Evolutionary conservation across 257 asterid genomes (phyloP).

Genomic region (Lycium ferocissimum): DNA sequence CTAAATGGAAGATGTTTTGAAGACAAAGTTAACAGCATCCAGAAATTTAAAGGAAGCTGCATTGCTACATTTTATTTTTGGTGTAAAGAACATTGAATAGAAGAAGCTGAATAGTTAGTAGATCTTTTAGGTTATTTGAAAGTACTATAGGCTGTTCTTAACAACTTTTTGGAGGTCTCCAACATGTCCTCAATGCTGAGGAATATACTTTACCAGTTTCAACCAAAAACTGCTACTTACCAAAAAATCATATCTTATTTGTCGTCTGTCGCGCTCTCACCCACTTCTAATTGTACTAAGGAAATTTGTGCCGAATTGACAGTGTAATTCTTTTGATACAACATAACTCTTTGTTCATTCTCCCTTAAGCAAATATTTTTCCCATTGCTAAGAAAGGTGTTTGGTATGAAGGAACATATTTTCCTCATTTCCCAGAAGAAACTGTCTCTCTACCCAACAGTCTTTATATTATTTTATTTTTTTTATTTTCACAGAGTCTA

Average conservation of each 20-base stretch:
- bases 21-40: too few relatives aligned
- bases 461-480: too few relatives aligned
- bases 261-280: not conserved
- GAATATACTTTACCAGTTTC: too few relatives aligned
- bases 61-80: too few relatives aligned
- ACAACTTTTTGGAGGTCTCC: too few relatives aligned
- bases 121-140: too few relatives aligned
- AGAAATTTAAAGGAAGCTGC: too few relatives aligned
- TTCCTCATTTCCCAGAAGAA: not conserved
- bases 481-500: not conserved
- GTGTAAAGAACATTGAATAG: too few relatives aligned
- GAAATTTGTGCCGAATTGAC: not conserved
- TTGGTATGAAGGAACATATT: not conserved
- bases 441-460: not conserved
- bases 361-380: not conserved
- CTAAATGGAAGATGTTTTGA: too few relatives aligned
- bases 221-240: not conserved
- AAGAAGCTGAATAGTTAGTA: too few relatives aligned
- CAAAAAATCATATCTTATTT: not conserved
- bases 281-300: not conserved
- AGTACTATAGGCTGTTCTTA: too few relatives aligned
- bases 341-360: conserved; percentile 1
- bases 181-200: too few relatives aligned
- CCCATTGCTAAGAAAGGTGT: not conserved
- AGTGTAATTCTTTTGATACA: not conserved